A percentile compares a stretch with the other conserved stretches of the same genome.
These are phyloP conservation scores for Claviceps humidiphila DNA, from an alignment of 2,329 filamentous ascomycete species.

Conservation along the genomic window DNA sequence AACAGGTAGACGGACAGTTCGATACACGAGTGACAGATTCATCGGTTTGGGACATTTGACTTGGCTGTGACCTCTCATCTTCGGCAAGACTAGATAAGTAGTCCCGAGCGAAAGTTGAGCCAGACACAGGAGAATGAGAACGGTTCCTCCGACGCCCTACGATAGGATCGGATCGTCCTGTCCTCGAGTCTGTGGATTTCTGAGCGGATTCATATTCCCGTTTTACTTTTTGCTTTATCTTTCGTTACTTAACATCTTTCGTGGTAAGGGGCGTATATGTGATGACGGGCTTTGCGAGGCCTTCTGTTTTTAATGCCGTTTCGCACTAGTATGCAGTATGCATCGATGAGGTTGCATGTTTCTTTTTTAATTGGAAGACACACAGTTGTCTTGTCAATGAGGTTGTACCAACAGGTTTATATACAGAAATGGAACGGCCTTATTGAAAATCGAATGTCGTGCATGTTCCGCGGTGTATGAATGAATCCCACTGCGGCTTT, in stretches of 20 bases:
- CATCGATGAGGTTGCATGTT: background rate
- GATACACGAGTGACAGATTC: too few species aligned
- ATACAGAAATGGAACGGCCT: background rate
- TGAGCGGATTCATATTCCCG: background rate
- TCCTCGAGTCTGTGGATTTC: background rate
- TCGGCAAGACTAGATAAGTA: too few species aligned
- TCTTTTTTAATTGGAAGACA: background rate
- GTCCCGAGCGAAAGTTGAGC: too few species aligned
- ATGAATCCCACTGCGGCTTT: too few species aligned
- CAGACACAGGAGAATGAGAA: too few species aligned
- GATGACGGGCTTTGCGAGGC: background rate
- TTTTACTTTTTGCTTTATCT: background rate
- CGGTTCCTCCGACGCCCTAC: too few species aligned
- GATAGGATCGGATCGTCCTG: too few species aligned
- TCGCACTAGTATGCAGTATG: background rate
- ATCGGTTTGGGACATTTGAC: too few species aligned
- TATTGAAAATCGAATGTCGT: background rate
- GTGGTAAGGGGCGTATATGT: conserved; percentile 4
- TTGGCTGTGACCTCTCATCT: too few species aligned
- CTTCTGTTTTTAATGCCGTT: background rate
- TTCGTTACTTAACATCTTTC: background rate
- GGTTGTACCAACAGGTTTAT: conserved; percentile 4
- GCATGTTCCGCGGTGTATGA: background rate
- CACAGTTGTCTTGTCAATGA: background rate
- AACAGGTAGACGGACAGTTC: conserved; percentile 37